phyloP scores from a whole-genome alignment of 2,329 filamentous ascomycete species.

The Fusarium globosum region DNA sequence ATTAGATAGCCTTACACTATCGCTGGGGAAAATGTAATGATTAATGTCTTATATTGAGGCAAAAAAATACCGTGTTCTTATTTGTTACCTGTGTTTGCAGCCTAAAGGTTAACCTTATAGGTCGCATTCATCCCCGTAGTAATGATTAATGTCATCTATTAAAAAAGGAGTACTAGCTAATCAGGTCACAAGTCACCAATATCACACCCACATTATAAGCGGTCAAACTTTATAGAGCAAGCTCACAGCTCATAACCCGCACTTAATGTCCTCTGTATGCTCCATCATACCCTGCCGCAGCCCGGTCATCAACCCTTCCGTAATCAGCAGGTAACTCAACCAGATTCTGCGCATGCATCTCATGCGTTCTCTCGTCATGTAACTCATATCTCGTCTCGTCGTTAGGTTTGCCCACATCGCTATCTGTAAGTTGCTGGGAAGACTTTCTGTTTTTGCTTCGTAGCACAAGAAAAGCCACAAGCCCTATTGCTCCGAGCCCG shows the following conservation, averaged over 20 bases:
- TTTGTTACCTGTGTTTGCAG: no score
- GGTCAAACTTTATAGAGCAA: accelerated
- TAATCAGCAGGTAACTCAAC: background rate
- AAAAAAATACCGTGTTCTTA: no score
- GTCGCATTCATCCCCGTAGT: no score
- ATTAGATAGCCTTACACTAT: no score
- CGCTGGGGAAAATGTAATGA: no score
- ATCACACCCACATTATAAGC: background rate
- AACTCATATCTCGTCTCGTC: background rate
- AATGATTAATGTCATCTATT: background rate
- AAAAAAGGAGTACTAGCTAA: accelerated
- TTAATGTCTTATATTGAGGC: background rate
- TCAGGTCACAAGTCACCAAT: accelerated
- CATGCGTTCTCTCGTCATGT: background rate
- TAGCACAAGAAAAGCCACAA: background rate
- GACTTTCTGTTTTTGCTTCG: background rate
- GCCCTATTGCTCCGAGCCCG: background rate
- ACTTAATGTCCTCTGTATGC: background rate
- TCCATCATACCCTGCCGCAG: background rate
- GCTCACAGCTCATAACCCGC: accelerated
- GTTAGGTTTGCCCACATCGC: background rate
- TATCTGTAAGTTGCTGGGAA: background rate
- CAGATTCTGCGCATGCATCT: background rate
- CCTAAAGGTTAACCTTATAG: no score
- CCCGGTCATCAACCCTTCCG: background rate